Base-by-base conservation (phyloP, 2,329 filamentous ascomycete species). In the Diaporthe caulivora region DNA sequence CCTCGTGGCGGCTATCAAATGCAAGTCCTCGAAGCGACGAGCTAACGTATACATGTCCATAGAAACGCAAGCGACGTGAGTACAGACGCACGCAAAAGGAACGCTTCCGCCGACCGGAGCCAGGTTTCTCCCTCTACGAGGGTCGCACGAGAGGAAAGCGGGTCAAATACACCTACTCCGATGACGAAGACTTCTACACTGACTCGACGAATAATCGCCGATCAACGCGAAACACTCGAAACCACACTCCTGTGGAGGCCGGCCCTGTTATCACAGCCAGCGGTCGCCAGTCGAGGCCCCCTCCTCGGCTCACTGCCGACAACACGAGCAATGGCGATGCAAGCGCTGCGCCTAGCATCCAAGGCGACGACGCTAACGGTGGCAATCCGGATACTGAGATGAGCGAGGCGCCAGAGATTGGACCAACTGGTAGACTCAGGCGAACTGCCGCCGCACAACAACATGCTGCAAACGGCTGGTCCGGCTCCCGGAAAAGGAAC, bases 71-170 rank as follows among this genome's bases (percentile, higher is more conserved):
- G 83, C 93, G 95, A 57, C 93, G 97, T 73, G 97, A 99, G 79
- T 98, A 99, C 80, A 92, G 97, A 21, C 90, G 94, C 80, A 89
- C 91, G 78, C 94, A 94, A 76, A 96, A 96, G 80, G 94, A 96
- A 75, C 92, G 94, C 74, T 98, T 98, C 84, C 90, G 93, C 77
- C 91, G 95, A 7, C 95, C 95, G 8, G 95, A 98, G 78, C 92
- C 93, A 13, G 95, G 95, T 6, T 97, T 96, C 81, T 98, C 95
- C 1, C 87, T 97, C 73, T 99, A 99, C 82, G 97, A 99, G 85
- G 97, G 97, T 65, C 94, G 97, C 70, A 99, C 97, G 7, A 92
- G 97, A 74, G 97, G 97, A 72, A 98, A 99, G 86, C 93, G 96
- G 75, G 93, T 97, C 84, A 97, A 95, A 83, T 99, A 99, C 80